Conservation (phyloP, 2,329 filamentous ascomycete genomes). For the Balansia obtecta region DNA sequence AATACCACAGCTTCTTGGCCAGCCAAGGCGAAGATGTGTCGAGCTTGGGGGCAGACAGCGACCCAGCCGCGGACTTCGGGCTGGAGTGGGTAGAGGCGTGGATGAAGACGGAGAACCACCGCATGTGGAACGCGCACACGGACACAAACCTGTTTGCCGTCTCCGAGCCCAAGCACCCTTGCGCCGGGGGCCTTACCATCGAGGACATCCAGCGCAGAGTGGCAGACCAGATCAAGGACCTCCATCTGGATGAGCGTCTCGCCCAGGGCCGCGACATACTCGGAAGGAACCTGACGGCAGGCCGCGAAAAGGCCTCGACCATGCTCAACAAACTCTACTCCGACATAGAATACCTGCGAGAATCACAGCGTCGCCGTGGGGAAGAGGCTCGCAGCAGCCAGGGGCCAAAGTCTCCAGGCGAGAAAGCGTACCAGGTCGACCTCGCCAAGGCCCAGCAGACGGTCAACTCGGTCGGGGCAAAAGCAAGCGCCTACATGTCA, state of each 20-base stretch:
- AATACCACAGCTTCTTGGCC: conserved; percentile 69
- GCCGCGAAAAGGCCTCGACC: conserved; percentile 75
- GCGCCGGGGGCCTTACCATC: conserved; percentile 80
- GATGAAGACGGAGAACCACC: conserved; percentile 80
- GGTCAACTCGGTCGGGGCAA: conserved; percentile 36
- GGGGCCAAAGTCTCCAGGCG: conserved; percentile 2
- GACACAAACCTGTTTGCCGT: conserved; percentile 90
- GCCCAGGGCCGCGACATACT: conserved; percentile 73
- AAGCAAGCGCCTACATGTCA: conserved; percentile 52
- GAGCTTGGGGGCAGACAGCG: conserved; percentile 61
- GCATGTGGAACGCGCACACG: conserved; percentile 69
- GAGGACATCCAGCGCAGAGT: conserved; percentile 89
- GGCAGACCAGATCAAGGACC: conserved; percentile 81
- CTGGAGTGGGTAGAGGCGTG: conserved; percentile 78
- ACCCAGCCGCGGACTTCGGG: conserved; percentile 76
- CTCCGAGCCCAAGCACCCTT: conserved; percentile 84
- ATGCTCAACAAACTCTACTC: conserved; percentile 83
- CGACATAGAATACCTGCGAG: conserved; percentile 60
- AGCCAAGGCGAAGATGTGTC: conserved; percentile 55
- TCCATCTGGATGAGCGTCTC: conserved; percentile 86
- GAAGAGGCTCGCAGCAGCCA: conserved; percentile 23
- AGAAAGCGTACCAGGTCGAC: conserved; percentile 14
- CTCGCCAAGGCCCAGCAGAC: conserved; percentile 32
- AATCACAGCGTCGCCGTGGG: conserved; percentile 30
- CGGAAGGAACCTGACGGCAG: conserved; percentile 78